A percentile compares a stretch with the other conserved stretches of the same genome.
Evolutionary conservation across 225 moss, liverwort and hornwort species (phyloP).

Genomic region (Takakia lepidozioides): DNA sequence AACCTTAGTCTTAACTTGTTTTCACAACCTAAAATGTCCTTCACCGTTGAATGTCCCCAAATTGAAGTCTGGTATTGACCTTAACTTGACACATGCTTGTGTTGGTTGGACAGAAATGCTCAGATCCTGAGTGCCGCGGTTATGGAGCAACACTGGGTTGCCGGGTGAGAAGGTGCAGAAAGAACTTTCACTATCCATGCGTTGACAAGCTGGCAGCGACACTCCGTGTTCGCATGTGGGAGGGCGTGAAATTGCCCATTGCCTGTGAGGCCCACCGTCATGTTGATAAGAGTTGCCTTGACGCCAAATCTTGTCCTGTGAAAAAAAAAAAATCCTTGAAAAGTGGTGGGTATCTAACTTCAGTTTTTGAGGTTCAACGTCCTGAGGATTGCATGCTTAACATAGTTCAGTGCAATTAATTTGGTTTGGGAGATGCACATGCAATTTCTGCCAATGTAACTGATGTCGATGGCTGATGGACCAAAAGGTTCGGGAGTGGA

Average conservation of each 20-base stretch:
- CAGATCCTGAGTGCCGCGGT: constrained; percentile 64
- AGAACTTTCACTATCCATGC: constrained; percentile 87
- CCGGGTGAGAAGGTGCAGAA: constrained; percentile 59
- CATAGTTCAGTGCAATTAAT: too few species aligned
- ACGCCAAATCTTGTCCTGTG: constrained; percentile 14
- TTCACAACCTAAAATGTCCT: too few species aligned
- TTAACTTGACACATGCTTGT: too few species aligned
- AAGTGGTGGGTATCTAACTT: too few species aligned
- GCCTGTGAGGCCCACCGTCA: constrained; percentile 75
- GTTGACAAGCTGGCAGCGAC: constrained; percentile 62
- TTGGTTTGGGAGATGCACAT: background rate
- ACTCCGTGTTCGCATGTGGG: constrained; percentile 84
- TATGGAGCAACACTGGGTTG: constrained; percentile 88
- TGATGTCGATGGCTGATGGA: constrained; percentile 1
- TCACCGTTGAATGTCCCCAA: too few species aligned
- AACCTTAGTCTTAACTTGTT: too few species aligned
- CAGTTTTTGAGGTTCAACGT: too few species aligned
- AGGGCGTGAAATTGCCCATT: constrained; percentile 64
- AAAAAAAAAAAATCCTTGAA: constrained; percentile 12
- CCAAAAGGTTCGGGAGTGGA: constrained; percentile 4
- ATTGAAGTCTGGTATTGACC: too few species aligned
- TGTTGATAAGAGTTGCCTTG: constrained; percentile 16
- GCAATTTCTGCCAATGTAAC: background rate
- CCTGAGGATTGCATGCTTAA: too few species aligned
- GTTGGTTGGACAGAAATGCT: constrained; percentile 56